phyloP scores from a whole-genome alignment of 1,284 basidiomycete genomes.

The Coniferiporia sulphurascens region DNA sequence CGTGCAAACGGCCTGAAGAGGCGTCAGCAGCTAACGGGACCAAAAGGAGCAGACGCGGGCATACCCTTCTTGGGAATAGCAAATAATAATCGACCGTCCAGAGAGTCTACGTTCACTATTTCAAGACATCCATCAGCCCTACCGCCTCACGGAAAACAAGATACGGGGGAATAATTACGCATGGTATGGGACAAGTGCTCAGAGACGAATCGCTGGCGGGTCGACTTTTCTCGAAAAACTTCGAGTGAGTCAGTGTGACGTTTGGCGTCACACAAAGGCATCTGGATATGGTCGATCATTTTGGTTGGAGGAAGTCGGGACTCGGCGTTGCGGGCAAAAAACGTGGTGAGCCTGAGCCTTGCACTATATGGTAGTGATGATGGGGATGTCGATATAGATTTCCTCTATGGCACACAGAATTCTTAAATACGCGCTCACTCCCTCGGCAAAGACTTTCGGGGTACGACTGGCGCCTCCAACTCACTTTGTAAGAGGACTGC shows the following conservation, averaged over 20 bases:
- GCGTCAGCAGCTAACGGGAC: background rate
- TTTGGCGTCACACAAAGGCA: background rate
- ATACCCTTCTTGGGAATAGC: conserved; percentile 97
- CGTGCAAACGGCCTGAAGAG: conserved; percentile 75
- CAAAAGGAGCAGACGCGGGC: conserved; percentile 14
- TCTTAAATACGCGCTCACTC: too few species aligned
- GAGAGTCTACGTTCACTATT: conserved; percentile 32
- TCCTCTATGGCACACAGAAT: too few species aligned
- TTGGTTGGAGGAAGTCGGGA: too few species aligned
- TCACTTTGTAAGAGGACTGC: too few species aligned
- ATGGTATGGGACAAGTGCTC: background rate
- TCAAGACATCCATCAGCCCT: background rate
- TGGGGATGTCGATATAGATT: too few species aligned
- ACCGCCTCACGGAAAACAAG: background rate
- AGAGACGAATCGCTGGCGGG: too few species aligned
- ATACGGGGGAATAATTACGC: background rate
- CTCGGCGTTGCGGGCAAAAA: too few species aligned
- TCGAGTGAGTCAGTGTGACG: background rate
- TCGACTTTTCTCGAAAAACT: background rate
- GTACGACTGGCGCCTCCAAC: too few species aligned
- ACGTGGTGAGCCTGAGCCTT: too few species aligned
- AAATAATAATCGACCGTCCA: conserved; percentile 78
- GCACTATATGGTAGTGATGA: too few species aligned
- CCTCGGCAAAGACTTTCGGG: too few species aligned
- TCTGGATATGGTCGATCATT: background rate